Conservation (phyloP, 192 early-diverging fungal genomes). For the Podila minutissima region DNA sequence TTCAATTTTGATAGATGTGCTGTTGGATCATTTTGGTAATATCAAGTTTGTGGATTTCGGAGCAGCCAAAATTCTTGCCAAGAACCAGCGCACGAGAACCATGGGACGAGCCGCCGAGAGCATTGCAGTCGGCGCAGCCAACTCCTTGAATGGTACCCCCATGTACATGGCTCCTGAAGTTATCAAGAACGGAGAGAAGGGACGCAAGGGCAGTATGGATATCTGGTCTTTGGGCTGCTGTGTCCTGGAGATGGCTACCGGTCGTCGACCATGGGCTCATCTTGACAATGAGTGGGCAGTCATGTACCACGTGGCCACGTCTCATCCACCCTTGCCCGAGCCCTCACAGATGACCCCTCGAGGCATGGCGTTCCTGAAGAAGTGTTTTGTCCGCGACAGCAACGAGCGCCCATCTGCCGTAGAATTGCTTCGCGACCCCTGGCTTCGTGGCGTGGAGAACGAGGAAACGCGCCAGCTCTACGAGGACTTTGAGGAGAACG, state of each 20-base stretch:
- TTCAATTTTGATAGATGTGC: conserved; percentile 64
- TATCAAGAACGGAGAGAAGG: conserved; percentile 80
- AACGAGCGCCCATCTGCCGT: conserved; percentile 75
- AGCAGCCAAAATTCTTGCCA: conserved; percentile 86
- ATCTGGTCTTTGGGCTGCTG: conserved; percentile 95
- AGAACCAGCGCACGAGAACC: conserved; percentile 73
- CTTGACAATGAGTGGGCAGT: conserved; percentile 95
- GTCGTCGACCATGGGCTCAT: conserved; percentile 87
- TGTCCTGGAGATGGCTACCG: conserved; percentile 91
- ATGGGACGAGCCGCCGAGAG: conserved; percentile 42
- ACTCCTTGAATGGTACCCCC: conserved; percentile 67
- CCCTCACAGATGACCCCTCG: conserved; percentile 68
- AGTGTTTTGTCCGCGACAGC: conserved; percentile 82
- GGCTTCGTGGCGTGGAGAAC: conserved; percentile 64
- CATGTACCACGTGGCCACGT: conserved; percentile 89
- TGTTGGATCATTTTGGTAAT: conserved; percentile 78
- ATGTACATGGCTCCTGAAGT: conserved; percentile 85
- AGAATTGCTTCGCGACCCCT: conserved; percentile 78
- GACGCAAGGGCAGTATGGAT: conserved; percentile 85
- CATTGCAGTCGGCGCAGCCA: conserved; percentile 59
- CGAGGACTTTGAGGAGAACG: conserved; percentile 13
- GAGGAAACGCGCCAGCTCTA: conserved; percentile 17
- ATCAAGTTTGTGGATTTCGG: conserved; percentile 94
- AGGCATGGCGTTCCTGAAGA: conserved; percentile 79
- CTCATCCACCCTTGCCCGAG: conserved; percentile 82